A percentile compares a stretch with the other conserved stretches of the same genome.
Conservation (phyloP, 805 yeast genomes). For the Teunomyces stri region DNA sequence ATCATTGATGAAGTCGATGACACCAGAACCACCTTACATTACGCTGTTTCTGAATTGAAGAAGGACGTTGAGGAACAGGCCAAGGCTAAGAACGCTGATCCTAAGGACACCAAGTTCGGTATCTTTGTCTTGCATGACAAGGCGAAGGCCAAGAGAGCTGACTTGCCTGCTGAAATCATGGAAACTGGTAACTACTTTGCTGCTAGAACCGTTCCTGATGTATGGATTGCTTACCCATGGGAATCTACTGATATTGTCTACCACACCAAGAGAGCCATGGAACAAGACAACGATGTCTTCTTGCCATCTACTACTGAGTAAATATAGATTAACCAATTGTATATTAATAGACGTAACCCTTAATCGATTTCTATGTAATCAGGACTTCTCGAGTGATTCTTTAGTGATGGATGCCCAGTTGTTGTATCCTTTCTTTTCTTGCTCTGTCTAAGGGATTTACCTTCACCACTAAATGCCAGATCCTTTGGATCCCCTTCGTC, state of each 20-base stretch:
- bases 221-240: constrained; percentile 90
- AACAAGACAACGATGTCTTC: constrained; percentile 69
- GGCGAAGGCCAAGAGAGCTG: constrained; percentile 67
- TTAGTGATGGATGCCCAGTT: constrained; percentile 48
- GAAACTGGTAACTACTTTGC: constrained; percentile 63
- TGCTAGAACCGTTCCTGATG: constrained; percentile 72
- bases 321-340: neutral
- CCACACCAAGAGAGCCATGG: constrained; percentile 69
- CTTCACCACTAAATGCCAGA: constrained; percentile 57
- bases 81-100: constrained; percentile 48
- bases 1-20: constrained; percentile 86
- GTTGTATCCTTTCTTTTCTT: constrained; percentile 65
- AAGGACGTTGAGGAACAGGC: constrained; percentile 67
- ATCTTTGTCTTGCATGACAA: constrained; percentile 79
- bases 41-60: constrained; percentile 71
- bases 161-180: constrained; percentile 62
- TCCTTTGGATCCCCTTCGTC: neutral
- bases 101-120: constrained; percentile 59
- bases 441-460: constrained; percentile 71
- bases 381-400: constrained; percentile 66
- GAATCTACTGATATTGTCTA: constrained; percentile 71
- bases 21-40: constrained; percentile 79
- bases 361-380: constrained; percentile 80
- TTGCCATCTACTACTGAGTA: constrained; percentile 31
- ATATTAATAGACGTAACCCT: constrained; percentile 2